phyloP scores from a whole-genome alignment of 1,284 basidiomycete genomes.

The Austroboletus niveus region DNA sequence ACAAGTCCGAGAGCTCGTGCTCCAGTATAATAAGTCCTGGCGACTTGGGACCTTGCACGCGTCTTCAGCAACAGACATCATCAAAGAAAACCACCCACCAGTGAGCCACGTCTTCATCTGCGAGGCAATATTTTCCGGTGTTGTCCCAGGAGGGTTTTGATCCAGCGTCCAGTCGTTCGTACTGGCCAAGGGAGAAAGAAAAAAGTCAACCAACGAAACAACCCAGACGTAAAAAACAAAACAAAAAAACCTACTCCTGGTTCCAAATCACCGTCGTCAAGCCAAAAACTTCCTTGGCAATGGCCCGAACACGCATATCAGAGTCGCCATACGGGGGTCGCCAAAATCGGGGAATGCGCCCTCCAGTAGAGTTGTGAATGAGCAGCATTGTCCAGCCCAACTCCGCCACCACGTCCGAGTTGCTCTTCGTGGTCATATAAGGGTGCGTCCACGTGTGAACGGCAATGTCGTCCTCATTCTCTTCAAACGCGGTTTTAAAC shows the following conservation, averaged over 20 bases:
- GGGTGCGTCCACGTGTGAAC: conserved; percentile 82
- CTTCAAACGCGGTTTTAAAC: conserved; percentile 52
- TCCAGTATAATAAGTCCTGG: conserved; percentile 81
- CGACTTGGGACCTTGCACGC: conserved; percentile 51
- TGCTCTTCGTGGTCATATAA: conserved; percentile 76
- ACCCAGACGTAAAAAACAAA: background rate
- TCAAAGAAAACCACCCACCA: conserved; percentile 34
- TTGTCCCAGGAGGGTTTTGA: conserved; percentile 38
- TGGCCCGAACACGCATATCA: conserved; percentile 70
- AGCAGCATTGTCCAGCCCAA: conserved; percentile 83
- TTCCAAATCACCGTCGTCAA: conserved; percentile 78
- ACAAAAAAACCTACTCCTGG: conserved; percentile 56
- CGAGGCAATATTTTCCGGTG: conserved; percentile 40
- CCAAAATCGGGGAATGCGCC: conserved; percentile 71
- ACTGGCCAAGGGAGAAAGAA: conserved; percentile 34
- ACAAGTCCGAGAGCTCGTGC: conserved; percentile 70
- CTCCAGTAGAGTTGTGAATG: conserved; percentile 79
- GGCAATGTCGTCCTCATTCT: conserved; percentile 62
- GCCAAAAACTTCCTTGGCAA: conserved; percentile 72
- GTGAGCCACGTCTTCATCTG: conserved; percentile 56
- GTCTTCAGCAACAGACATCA: conserved; percentile 7
- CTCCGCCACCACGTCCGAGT: conserved; percentile 71
- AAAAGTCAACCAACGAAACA: conserved; percentile 5
- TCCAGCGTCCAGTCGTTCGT: conserved; percentile 66
- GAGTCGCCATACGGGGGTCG: conserved; percentile 78